Evolutionary conservation across 2,329 filamentous ascomycete species (phyloP), one percentile per base, ranked within the genome.

Genomic region (Blastomyces parvus): DNA sequence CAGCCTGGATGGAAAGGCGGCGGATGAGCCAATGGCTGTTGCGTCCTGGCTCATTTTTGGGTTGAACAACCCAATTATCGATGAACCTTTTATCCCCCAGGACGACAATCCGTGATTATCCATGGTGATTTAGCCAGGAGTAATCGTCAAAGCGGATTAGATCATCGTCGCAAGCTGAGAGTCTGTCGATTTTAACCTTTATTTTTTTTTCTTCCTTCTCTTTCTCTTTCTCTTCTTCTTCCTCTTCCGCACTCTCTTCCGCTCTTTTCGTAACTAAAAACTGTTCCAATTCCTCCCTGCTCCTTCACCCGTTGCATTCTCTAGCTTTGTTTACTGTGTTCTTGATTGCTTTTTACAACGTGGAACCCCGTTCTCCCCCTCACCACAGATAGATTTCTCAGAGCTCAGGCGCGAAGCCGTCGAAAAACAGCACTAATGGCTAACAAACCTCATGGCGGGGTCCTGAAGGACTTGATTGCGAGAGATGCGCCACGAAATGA

Each of bases 381-480:
- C 30, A 19, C 7, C 19, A 40, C 33, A 36, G 2, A 11, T 36
- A 36, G 33, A 33, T 44, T 25, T 22, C 30, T 40, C 13, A 44
- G n/a, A 53, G 46, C 14, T n/a, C 14, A n/a, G 11, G 13, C 19
- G 11, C 2, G 52, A 4, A 38, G 22, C 30, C 33, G 30, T 22
- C 14, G 30, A 30, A 22, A 25, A 42, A 13, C 30, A 73, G 64
- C 66, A 22, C n/a, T 53, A 9, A 82, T 81, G 78, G 80, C 81
- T 69, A 82, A 82, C 70, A 68, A 76, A 72, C 89, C 90, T 69
- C 89, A 94, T 75, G 93, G 93, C 80, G 94, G 94, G 74, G 83
- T 93, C 83, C 90, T 99, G 74, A 97, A 97, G 88, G 94, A 99
- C 83, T 86, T 99, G 76, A 85, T 97, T 71, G 92, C 91, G 69